Evolutionary conservation across 495 filamentous ascomycete genomes (phyloP), one percentile per base, ranked within the genome.

Genomic region (Daldinia grandis): DNA sequence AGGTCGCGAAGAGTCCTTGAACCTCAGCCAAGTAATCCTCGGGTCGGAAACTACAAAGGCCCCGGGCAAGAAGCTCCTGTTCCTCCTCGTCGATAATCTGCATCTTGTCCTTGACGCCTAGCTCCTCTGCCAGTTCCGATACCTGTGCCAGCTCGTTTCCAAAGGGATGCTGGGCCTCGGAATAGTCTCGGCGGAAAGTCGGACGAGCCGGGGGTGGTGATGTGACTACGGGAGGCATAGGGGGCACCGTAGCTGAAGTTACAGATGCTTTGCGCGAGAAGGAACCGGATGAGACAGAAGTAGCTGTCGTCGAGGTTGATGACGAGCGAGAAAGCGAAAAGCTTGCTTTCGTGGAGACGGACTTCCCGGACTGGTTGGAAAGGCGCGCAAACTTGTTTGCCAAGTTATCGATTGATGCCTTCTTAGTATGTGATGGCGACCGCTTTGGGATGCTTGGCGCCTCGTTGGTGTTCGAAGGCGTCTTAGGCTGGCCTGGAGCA

Each of bases 21-120:
- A 99, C 91, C 80, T 97, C 95, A 60, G 80, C 80, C 59, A 94
- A 79, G 78, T 99, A 99, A 76, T 98, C 95, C 19, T 91, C 86
- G 12, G 91, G 92, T 12, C 84, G 83, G 77, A 94, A 94, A 74
- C 90, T 92, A 75, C 82, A 83, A 5, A 98, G 82, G 12, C 93
- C 93, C 53, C 85, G 87, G 28, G 83, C 81, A 47, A 83, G 73
- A 70, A 95, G 79, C 35, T 89, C 85, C 64, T 87, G 79, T 74
- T 93, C 91, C 74, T 95, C 93, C 27, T 89, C 87, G 53, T 92
- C 88, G 49, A 91, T 83, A n/a, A 87, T 76, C 55, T 90, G 87
- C 54, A 88, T 76, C 56, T 86, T 84, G 58, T 86, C 81, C 74
- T 87, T 84, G 59, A 84, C 84, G 15, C 92, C 91, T 64, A 92